Percentiles rank a stretch among this genome's conserved stretches.
Evolutionary conservation across 371 early-diverging fungal genomes (phyloP).

Genomic region (Apophysomyces sp.): DNA sequence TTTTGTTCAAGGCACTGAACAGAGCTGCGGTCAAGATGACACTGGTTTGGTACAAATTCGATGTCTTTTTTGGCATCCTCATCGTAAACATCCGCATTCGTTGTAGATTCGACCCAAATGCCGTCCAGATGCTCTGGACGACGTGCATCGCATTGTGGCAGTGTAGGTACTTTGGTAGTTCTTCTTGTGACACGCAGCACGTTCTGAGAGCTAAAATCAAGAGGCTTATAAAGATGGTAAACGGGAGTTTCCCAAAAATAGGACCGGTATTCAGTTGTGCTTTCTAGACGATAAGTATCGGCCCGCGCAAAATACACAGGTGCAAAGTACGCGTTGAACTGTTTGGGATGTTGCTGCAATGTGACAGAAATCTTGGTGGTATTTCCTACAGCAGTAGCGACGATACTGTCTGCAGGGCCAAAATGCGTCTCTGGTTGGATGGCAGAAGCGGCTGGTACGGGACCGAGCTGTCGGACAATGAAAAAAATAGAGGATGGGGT

Average conservation of each 20-base stretch:
- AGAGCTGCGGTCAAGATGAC: slow-evolving; percentile 12
- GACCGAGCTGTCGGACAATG: slow-evolving; percentile 29
- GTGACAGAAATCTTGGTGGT: slow-evolving; percentile 16
- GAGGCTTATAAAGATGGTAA: slow-evolving; percentile 27
- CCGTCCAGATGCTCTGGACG: slow-evolving; percentile 3
- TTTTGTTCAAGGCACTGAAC: slow-evolving; percentile 17
- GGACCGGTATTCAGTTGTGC: slow-evolving; percentile 35
- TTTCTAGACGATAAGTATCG: slow-evolving; percentile 20
- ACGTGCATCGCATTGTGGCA: slow-evolving; percentile 5
- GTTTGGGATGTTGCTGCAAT: slow-evolving; percentile 22
- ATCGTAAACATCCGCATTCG: slow-evolving; percentile 9
- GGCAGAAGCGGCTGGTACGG: slow-evolving; percentile 32
- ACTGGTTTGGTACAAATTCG: slow-evolving; percentile 14
- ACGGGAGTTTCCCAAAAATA: slow-evolving; percentile 43
- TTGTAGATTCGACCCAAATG: slow-evolving; percentile 17
- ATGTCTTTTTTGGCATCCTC: slow-evolving; percentile 8
- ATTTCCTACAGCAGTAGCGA: slow-evolving; percentile 24
- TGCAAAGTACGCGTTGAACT: slow-evolving; percentile 30
- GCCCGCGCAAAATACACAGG: slow-evolving; percentile 21
- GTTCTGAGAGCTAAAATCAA: slow-evolving; percentile 28
- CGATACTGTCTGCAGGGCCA: slow-evolving; percentile 34
- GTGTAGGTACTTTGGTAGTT: neutral
- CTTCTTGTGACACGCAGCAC: slow-evolving; percentile 8
- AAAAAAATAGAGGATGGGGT: neutral
- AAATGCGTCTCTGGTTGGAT: slow-evolving; percentile 24